Evolutionary conservation across 768 basidiomycete species (phyloP).

Genomic region (Hysterangium stoloniferum): DNA sequence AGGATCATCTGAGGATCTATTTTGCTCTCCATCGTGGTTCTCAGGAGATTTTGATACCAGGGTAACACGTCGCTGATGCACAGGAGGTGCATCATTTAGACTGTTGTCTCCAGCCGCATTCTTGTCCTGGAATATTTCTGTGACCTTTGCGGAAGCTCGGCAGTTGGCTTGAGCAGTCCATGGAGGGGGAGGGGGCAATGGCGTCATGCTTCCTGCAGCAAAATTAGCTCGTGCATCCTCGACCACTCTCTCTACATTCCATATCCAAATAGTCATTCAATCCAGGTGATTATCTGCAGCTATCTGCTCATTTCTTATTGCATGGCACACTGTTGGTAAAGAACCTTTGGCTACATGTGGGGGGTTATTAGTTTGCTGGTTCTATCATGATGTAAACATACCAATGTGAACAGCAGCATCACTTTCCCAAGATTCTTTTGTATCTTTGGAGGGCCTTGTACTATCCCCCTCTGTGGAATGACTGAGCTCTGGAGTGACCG

Average conservation of each 20-base stretch:
- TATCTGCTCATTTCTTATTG: conserved; percentile 42
- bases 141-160: conserved; percentile 44
- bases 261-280: conserved; percentile 76
- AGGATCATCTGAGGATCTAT: conserved; percentile 28
- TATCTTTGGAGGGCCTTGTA: conserved; percentile 14
- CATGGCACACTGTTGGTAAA: conserved; percentile 46
- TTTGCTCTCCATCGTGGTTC: conserved; percentile 18
- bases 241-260: conserved; percentile 77
- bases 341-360: conserved; percentile 37
- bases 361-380: background rate
- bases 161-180: conserved; percentile 52
- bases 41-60: conserved; percentile 59
- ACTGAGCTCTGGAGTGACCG: conserved; percentile 5
- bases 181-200: conserved; percentile 56
- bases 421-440: conserved; percentile 42
- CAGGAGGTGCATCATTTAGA: conserved; percentile 24
- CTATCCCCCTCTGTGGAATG: background rate
- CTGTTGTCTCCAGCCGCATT: conserved; percentile 28
- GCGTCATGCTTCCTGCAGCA: conserved; percentile 40
- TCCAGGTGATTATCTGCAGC: conserved; percentile 51
- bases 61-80: conserved; percentile 45
- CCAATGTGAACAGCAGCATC: conserved; percentile 38
- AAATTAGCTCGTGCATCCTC: conserved; percentile 76
- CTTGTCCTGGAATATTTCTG: conserved; percentile 58
- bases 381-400: conserved; percentile 20